Conservation (phyloP, 306 rosid genomes). For the Cucumis melo region DNA sequence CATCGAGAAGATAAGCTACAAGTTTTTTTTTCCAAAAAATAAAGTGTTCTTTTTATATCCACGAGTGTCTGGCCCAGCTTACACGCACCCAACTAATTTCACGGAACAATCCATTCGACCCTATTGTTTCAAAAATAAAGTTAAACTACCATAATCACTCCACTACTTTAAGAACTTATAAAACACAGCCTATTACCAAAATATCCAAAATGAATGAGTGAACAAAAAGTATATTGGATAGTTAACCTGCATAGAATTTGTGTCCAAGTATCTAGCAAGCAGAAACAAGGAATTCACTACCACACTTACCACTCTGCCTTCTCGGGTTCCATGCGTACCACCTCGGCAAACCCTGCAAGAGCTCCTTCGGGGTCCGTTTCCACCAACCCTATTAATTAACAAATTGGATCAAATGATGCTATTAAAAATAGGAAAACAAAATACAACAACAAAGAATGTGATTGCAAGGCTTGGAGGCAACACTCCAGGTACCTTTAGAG, state of each 20-base stretch:
- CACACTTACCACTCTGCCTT: slow-evolving; percentile 80
- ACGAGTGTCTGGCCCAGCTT: too few relatives aligned
- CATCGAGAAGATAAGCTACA: neutral
- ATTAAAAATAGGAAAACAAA: neutral
- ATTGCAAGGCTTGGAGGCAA: neutral
- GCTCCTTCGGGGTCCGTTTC: slow-evolving; percentile 92
- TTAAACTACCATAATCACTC: neutral
- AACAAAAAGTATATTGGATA: too few relatives aligned
- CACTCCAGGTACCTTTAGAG: slow-evolving; percentile 47
- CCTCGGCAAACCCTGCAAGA: slow-evolving; percentile 81
- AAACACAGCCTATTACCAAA: neutral
- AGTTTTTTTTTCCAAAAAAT: too few relatives aligned
- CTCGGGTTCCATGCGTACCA: slow-evolving; percentile 78
- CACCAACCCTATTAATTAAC: slow-evolving; percentile 45
- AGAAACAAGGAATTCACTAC: neutral
- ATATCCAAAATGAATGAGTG: neutral
- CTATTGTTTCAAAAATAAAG: neutral
- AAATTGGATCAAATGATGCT: neutral
- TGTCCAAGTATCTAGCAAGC: neutral
- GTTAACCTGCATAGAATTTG: neutral
- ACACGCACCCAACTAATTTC: too few relatives aligned
- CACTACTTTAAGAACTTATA: neutral
- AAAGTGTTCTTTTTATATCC: too few relatives aligned
- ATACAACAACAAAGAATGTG: neutral
- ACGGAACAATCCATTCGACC: too few relatives aligned